Conservation (phyloP, 345 rosid genomes). For the Aurinia saxatilis region DNA sequence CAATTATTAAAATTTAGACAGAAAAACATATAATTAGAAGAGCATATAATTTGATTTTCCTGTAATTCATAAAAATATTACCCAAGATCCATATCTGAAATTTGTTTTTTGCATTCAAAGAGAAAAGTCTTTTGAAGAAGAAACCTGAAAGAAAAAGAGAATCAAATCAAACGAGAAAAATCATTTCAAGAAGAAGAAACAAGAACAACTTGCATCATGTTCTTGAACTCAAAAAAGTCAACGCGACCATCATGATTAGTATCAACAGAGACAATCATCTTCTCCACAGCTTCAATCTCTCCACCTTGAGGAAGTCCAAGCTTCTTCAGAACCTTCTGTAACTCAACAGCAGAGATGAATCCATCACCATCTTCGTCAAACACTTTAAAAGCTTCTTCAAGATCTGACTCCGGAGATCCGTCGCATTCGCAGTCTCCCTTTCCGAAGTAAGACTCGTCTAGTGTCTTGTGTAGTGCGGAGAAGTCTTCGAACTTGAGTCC, state of each 20-base stretch:
- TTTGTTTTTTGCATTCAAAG: neutral
- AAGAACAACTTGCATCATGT: constrained; percentile 72
- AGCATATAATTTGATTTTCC: neutral
- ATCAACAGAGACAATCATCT: constrained; percentile 85
- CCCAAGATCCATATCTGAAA: neutral
- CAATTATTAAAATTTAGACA: neutral
- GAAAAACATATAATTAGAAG: too few species aligned
- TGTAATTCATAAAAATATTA: constrained; percentile 1
- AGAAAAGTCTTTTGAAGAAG: neutral
- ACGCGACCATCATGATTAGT: constrained; percentile 75
- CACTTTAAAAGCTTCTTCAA: constrained; percentile 88
- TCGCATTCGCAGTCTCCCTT: neutral
- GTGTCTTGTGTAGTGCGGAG: constrained; percentile 47
- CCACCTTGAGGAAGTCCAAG: constrained; percentile 61
- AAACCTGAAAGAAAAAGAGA: too few species aligned
- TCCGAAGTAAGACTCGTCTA: constrained; percentile 39
- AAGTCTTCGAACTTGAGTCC: constrained; percentile 70
- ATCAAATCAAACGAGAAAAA: too few species aligned
- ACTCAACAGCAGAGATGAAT: constrained; percentile 65
- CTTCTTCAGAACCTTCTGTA: constrained; percentile 68
- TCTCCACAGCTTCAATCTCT: constrained; percentile 58
- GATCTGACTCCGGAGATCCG: constrained; percentile 48
- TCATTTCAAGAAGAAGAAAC: constrained; percentile 31
- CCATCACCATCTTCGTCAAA: constrained; percentile 91
- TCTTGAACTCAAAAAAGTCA: constrained; percentile 80